phyloP scores from a whole-genome alignment of 2,329 filamentous ascomycete species.

The Penicillium sp. region DNA sequence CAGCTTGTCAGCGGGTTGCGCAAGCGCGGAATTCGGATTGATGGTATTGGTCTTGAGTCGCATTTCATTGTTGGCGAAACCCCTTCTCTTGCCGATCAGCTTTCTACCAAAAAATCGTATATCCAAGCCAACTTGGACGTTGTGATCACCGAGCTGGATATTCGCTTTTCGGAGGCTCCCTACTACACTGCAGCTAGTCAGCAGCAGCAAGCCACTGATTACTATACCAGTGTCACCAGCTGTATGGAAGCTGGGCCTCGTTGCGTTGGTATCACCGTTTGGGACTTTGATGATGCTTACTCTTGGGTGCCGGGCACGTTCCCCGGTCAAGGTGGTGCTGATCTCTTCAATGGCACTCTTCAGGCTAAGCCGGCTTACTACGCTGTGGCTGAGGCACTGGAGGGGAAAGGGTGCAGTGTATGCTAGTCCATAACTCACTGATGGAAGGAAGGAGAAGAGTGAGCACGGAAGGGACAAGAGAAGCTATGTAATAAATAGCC shows the following conservation, averaged over 20 bases:
- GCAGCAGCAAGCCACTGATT: slow-evolving; percentile 24
- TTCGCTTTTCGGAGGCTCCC: slow-evolving; percentile 37
- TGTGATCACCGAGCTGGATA: slow-evolving; percentile 45
- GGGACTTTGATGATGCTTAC: slow-evolving; percentile 40
- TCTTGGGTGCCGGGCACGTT: slow-evolving; percentile 42
- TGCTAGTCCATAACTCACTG: slow-evolving; percentile 6
- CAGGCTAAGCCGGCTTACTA: slow-evolving; percentile 44
- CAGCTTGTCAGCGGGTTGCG: slow-evolving; percentile 33
- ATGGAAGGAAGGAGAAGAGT: no score
- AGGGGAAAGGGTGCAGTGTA: slow-evolving; percentile 21
- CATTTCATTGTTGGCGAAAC: slow-evolving; percentile 45
- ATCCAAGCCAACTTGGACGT: slow-evolving; percentile 36
- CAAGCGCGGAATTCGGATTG: slow-evolving; percentile 38
- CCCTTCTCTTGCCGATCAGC: slow-evolving; percentile 37
- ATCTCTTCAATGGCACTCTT: slow-evolving; percentile 43
- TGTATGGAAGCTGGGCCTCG: slow-evolving; percentile 19
- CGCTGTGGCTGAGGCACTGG: slow-evolving; percentile 23
- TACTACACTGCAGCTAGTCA: slow-evolving; percentile 19
- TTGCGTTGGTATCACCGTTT: slow-evolving; percentile 26
- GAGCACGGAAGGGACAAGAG: no score
- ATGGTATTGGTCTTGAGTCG: slow-evolving; percentile 48
- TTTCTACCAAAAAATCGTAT: slow-evolving; percentile 36
- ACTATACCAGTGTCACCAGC: slow-evolving; percentile 22
- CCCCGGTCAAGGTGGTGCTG: slow-evolving; percentile 34
- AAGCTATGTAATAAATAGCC: no score